phyloP scores from a whole-genome alignment of 108 stramenopile species.

The Cyclotella cryptica region DNA sequence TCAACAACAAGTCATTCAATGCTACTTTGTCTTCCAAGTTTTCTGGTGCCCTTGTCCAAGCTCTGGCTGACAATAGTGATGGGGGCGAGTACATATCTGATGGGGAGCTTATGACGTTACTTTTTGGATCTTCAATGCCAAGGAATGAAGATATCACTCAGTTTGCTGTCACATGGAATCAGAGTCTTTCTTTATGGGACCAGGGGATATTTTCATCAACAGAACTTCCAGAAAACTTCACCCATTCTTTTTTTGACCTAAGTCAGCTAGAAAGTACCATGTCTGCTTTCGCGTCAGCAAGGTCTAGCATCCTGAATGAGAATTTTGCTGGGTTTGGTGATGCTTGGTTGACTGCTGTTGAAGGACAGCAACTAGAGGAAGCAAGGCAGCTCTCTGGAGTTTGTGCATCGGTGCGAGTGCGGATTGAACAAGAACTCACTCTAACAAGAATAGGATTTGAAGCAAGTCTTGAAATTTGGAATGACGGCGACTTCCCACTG shows the following conservation, averaged over 20 bases:
- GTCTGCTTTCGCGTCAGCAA: slow-evolving; percentile 19
- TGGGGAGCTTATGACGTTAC: slow-evolving; percentile 18
- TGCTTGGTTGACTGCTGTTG: slow-evolving; percentile 45
- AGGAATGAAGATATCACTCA: slow-evolving; percentile 22
- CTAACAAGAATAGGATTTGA: slow-evolving; percentile 47
- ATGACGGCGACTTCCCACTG: slow-evolving; percentile 20
- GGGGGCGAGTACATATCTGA: slow-evolving; percentile 25
- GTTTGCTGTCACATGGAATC: slow-evolving; percentile 34
- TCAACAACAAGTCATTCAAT: not conserved
- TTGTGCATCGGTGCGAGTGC: slow-evolving; percentile 38
- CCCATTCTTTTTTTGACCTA: slow-evolving; percentile 36
- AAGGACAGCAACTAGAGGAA: slow-evolving; percentile 47
- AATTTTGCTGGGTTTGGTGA: slow-evolving; percentile 29
- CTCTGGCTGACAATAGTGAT: slow-evolving; percentile 23
- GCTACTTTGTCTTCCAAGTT: slow-evolving; percentile 16
- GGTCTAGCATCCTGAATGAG: slow-evolving; percentile 14
- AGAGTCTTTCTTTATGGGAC: slow-evolving; percentile 24
- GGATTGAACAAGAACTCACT: slow-evolving; percentile 40
- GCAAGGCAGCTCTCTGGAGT: slow-evolving; percentile 38
- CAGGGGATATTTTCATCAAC: slow-evolving; percentile 21
- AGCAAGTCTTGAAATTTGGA: slow-evolving; percentile 33
- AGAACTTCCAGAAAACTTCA: slow-evolving; percentile 27
- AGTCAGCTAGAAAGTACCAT: not conserved
- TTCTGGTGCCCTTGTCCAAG: slow-evolving; percentile 7
- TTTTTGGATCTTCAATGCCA: slow-evolving; percentile 10